phyloP scores from a whole-genome alignment of 345 rosid genomes.

The Psidium guajava region DNA sequence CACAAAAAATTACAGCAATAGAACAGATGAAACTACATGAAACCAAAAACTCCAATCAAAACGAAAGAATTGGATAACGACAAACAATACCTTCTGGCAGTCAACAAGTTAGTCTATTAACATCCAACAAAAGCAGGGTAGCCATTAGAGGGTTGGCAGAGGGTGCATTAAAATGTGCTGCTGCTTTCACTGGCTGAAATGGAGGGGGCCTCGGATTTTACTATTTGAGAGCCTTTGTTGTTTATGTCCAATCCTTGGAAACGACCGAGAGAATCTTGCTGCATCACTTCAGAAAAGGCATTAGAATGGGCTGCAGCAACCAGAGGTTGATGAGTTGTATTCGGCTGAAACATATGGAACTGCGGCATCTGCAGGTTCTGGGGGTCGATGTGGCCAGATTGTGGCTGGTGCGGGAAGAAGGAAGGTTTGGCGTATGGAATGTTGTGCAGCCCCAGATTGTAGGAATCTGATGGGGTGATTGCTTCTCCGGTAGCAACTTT shows the following conservation, averaged over 20 bases:
- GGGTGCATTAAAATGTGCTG: constrained; percentile 44
- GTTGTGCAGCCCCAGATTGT: constrained; percentile 67
- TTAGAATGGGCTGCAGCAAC: constrained; percentile 24
- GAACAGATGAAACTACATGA: constrained; percentile 7
- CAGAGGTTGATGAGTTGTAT: constrained; percentile 28
- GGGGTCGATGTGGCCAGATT: constrained; percentile 22
- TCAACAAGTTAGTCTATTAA: constrained; percentile 52
- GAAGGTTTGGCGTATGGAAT: constrained; percentile 40
- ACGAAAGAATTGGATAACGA: constrained; percentile 17
- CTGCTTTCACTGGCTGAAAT: constrained; percentile 77
- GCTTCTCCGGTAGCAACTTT: constrained; percentile 72
- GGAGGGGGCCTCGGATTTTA: constrained; percentile 64
- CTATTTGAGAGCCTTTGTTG: constrained; percentile 42
- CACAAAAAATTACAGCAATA: constrained; percentile 5
- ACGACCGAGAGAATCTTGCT: constrained; percentile 62
- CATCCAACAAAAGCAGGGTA: constrained; percentile 18
- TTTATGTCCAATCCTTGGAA: constrained; percentile 81
- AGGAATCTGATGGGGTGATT: constrained; percentile 55
- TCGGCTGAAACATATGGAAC: constrained; percentile 41
- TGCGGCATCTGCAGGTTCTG: constrained; percentile 46
- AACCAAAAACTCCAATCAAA: constrained; percentile 14
- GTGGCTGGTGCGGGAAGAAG: constrained; percentile 41
- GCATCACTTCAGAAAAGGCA: constrained; percentile 50
- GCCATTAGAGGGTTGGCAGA: constrained; percentile 17
- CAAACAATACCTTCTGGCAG: constrained; percentile 15